phyloP scores from a whole-genome alignment of 768 basidiomycete genomes.

The Lentinula sp. region DNA sequence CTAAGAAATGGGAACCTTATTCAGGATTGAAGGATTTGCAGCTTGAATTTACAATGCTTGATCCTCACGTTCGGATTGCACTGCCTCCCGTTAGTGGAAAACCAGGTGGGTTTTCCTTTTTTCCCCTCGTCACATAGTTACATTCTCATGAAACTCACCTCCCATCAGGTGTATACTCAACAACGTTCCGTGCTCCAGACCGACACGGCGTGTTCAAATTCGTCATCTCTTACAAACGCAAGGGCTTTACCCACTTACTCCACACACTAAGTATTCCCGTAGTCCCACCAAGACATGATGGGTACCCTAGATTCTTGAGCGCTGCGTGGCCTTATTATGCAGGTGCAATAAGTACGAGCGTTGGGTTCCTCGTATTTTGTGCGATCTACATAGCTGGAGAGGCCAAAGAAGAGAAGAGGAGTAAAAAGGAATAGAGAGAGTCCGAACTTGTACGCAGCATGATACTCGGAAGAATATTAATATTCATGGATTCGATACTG shows the following conservation, averaged over 20 bases:
- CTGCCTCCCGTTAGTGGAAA: slow-evolving; percentile 50
- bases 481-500: too few species aligned
- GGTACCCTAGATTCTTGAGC: slow-evolving; percentile 90
- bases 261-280: slow-evolving; percentile 76
- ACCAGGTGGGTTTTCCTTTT: slow-evolving; percentile 36
- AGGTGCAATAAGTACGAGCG: slow-evolving; percentile 84
- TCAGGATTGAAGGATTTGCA: slow-evolving; percentile 76
- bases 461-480: too few species aligned
- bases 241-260: slow-evolving; percentile 77
- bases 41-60: slow-evolving; percentile 97
- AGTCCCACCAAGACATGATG: slow-evolving; percentile 91
- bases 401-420: slow-evolving; percentile 44
- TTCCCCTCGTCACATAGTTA: neutral
- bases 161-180: slow-evolving; percentile 40
- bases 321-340: slow-evolving; percentile 96
- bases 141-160: neutral
- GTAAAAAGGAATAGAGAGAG: neutral
- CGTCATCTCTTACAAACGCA: slow-evolving; percentile 83
- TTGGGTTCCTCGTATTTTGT: slow-evolving; percentile 82
- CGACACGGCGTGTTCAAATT: slow-evolving; percentile 99
- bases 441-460: too few species aligned
- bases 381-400: slow-evolving; percentile 86
- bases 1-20: slow-evolving; percentile 64
- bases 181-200: slow-evolving; percentile 88
- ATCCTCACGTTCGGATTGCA: slow-evolving; percentile 87